Percentiles rank a stretch among this genome's conserved stretches.
phyloP scores from a whole-genome alignment of 2,329 filamentous ascomycete species.

The Rhinocladiella mackenziei region DNA sequence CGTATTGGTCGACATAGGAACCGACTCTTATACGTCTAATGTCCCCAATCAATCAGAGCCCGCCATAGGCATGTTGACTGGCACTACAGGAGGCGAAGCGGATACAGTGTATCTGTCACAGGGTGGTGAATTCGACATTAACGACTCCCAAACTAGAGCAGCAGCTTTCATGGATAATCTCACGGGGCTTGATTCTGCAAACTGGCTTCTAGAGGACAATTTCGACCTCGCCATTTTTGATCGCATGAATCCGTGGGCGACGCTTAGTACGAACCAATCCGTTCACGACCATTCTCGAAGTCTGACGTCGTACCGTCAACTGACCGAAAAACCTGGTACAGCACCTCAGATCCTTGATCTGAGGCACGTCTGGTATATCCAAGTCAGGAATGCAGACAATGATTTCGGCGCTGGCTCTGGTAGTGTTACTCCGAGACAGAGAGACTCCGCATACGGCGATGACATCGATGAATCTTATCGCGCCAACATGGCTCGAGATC shows the following conservation, averaged over 20 bases:
- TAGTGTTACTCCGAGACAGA: not conserved
- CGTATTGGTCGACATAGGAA: too few species aligned
- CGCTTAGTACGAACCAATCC: too few species aligned
- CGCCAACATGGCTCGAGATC: conserved; percentile 1
- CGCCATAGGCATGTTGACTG: too few species aligned
- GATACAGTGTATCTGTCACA: too few species aligned
- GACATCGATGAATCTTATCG: conserved; percentile 17
- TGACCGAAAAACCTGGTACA: not conserved
- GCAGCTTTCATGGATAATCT: not conserved
- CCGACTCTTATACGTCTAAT: too few species aligned
- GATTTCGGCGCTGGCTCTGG: not conserved
- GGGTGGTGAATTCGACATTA: too few species aligned
- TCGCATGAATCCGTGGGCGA: not conserved
- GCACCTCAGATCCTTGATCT: conserved; percentile 2
- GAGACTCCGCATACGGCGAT: not conserved
- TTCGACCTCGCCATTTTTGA: not conserved
- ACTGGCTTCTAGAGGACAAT: conserved; percentile 13
- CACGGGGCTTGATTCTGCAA: not conserved
- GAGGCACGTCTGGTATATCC: conserved; percentile 6
- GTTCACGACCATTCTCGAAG: too few species aligned
- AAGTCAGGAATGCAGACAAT: not conserved
- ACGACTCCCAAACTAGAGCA: not conserved
- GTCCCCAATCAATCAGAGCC: too few species aligned
- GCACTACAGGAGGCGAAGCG: too few species aligned
- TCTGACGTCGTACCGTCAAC: too few species aligned